A percentile compares a stretch with the other conserved stretches of the same genome.
phyloP scores from a whole-genome alignment of 1,284 basidiomycete genomes.

The Coniferiporia sulphurascens region DNA sequence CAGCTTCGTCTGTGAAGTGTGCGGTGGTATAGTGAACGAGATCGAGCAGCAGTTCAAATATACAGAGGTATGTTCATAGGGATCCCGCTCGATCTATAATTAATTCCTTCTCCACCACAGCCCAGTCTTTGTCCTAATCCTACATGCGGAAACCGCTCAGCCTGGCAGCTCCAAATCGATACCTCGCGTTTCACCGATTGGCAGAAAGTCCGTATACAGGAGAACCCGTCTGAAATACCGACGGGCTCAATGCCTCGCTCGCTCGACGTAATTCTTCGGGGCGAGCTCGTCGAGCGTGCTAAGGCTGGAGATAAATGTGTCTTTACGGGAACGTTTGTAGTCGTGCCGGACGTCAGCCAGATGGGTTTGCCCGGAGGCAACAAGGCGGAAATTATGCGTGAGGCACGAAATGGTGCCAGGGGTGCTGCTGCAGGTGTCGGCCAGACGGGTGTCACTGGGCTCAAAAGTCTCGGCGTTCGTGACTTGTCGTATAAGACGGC shows the following conservation, averaged over 20 bases:
- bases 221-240: slow-evolving; percentile 98
- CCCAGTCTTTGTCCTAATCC: slow-evolving; percentile 92
- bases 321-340: slow-evolving; percentile 97
- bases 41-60: slow-evolving; percentile 99
- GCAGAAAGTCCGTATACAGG: slow-evolving; percentile 99
- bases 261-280: slow-evolving; percentile 92
- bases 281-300: slow-evolving; percentile 93
- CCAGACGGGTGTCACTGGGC: slow-evolving; percentile 85
- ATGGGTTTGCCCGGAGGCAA: slow-evolving; percentile 94
- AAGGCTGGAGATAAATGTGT: slow-evolving; percentile 99
- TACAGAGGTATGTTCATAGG: slow-evolving; percentile 72
- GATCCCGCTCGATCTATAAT: neutral
- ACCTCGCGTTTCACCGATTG: slow-evolving; percentile 97
- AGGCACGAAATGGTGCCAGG: slow-evolving; percentile 62
- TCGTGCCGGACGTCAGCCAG: slow-evolving; percentile 97
- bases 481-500: slow-evolving; percentile 99
- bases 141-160: slow-evolving; percentile 84
- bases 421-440: slow-evolving; percentile 59
- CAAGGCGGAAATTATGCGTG: slow-evolving; percentile 85
- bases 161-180: slow-evolving; percentile 96
- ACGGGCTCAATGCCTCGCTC: slow-evolving; percentile 98
- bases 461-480: slow-evolving; percentile 92
- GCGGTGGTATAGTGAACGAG: slow-evolving; percentile 84
- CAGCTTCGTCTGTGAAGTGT: slow-evolving; percentile 90
- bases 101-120: slow-evolving; percentile 35